Base-by-base conservation (phyloP, 1,284 basidiomycete species). In the Tremellales sp. region DNA sequence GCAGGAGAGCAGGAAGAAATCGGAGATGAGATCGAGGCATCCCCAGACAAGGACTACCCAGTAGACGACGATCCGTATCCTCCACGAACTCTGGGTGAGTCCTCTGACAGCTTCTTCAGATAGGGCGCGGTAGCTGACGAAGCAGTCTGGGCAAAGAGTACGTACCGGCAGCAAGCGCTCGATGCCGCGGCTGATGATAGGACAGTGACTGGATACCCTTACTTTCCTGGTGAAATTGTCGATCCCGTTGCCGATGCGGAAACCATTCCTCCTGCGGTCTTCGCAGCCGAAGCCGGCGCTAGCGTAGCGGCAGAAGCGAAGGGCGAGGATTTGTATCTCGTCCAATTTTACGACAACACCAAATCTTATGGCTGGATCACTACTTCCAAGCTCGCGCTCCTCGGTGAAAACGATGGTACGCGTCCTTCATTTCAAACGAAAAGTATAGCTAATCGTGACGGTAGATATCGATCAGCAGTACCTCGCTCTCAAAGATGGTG, bases 331-430 rank as follows among this genome's bases (percentile, higher is more conserved):
- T 71, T 48, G 45, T 81, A 53, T 59, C 77, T 87, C 37, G 78
- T 88, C 15, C 80, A 80, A 45, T 89, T 86, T 72, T 87, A 78
- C 65, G 86, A 87, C 62, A 78, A 78, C 46, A 60, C 73, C 2
- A 72, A 73, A 43, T 80, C 81, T 46, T 88, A 82, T 80, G 80
- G 80, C 66, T 82, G 78, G 75, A 74, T 84, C 11, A 62, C 74
- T 3, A 52, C 72, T 15, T 77, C 77, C 29, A 77, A 76, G 48
- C 70, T 87, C 12, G 75, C 78, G 22, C 52, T 79, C 45, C 70
- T 88, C 1, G 82, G 82, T 4, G 82, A 83, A 58, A 76, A 81
- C 58, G 65, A 78, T 57, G 76, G 84, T 85, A 54, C 60, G 78
- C 63, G 6, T 17, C 6, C 4, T 17, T 15, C 29, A 8, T 15